Evolutionary conservation across 1,284 basidiomycete genomes (phyloP).

Genomic region (Tremellales sp.): DNA sequence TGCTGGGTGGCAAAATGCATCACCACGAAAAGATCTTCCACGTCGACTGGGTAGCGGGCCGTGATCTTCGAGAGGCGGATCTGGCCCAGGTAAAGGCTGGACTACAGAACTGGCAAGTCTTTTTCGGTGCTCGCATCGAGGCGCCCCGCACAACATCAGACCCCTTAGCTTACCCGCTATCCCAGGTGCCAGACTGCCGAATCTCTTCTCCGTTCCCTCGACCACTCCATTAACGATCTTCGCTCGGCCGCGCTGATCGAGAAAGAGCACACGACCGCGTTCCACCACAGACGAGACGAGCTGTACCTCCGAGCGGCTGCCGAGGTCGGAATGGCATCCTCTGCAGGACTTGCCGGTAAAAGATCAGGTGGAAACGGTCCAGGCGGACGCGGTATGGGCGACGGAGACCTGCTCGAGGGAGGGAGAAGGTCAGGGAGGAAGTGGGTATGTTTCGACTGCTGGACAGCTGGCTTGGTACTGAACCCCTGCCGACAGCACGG

Average conservation of each 20-base stretch:
- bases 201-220: constrained; percentile 57
- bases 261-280: not conserved
- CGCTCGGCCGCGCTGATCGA: constrained; percentile 10
- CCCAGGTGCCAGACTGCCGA: constrained; percentile 69
- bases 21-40: constrained; percentile 82
- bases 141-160: not conserved
- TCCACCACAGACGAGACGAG: constrained; percentile 48
- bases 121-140: constrained; percentile 1
- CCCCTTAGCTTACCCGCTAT: not conserved
- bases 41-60: constrained; percentile 83
- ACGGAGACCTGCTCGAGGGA: constrained; percentile 47
- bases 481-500: not conserved
- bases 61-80: constrained; percentile 72
- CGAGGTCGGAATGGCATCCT: not conserved
- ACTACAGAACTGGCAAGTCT: constrained; percentile 65
- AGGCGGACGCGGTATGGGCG: not conserved
- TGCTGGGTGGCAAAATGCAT: constrained; percentile 84
- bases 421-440: constrained; percentile 54
- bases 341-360: not conserved
- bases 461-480: not conserved
- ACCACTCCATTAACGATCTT: constrained; percentile 39
- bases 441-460: constrained; percentile 43
- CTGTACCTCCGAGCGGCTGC: constrained; percentile 34
- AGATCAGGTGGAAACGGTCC: not conserved
- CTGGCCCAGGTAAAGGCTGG: constrained; percentile 60